A percentile compares a stretch with the other conserved stretches of the same genome.
Evolutionary conservation across 441 rosid genomes (phyloP).

Genomic region (Arabidopsis lyrata): DNA sequence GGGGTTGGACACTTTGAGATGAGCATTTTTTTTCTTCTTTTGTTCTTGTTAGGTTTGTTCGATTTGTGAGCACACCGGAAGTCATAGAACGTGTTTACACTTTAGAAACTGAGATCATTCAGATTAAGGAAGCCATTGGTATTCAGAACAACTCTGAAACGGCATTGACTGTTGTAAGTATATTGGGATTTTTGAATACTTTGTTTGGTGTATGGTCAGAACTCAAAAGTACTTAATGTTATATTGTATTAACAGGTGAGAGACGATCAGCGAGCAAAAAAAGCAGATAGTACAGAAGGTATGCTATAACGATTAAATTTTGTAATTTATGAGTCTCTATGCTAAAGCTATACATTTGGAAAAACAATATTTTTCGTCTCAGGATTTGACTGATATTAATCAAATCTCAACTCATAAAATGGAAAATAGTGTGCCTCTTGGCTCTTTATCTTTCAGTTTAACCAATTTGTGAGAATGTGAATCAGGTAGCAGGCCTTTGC

Average conservation of each 20-base stretch:
- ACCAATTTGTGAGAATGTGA: slow-evolving; percentile 39
- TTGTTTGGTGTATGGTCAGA: slow-evolving; percentile 24
- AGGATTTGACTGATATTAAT: not conserved
- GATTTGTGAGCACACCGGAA: slow-evolving; percentile 97
- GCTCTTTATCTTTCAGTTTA: slow-evolving; percentile 18
- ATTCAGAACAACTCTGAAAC: slow-evolving; percentile 73
- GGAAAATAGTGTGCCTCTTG: not conserved
- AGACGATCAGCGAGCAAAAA: slow-evolving; percentile 54
- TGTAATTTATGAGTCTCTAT: slow-evolving; percentile 23
- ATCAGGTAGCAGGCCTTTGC: slow-evolving; percentile 61
- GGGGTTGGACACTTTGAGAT: slow-evolving; percentile 18
- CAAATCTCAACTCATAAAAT: not conserved
- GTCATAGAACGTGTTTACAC: slow-evolving; percentile 82
- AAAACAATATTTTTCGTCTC: not conserved
- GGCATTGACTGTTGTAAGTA: slow-evolving; percentile 65
- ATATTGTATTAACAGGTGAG: slow-evolving; percentile 57
- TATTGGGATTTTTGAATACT: slow-evolving; percentile 12
- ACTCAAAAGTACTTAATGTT: slow-evolving; percentile 33
- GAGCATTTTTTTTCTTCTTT: slow-evolving; percentile 28
- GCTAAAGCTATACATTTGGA: not conserved
- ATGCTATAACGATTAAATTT: slow-evolving; percentile 26
- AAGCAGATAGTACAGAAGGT: slow-evolving; percentile 72
- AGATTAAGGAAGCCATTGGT: slow-evolving; percentile 89
- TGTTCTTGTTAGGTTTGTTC: slow-evolving; percentile 78
- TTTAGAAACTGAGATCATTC: slow-evolving; percentile 91